These are phyloP conservation scores for Helicocarpus griseus DNA, from an alignment of 2,329 filamentous ascomycete species.

Conservation along the genomic window DNA sequence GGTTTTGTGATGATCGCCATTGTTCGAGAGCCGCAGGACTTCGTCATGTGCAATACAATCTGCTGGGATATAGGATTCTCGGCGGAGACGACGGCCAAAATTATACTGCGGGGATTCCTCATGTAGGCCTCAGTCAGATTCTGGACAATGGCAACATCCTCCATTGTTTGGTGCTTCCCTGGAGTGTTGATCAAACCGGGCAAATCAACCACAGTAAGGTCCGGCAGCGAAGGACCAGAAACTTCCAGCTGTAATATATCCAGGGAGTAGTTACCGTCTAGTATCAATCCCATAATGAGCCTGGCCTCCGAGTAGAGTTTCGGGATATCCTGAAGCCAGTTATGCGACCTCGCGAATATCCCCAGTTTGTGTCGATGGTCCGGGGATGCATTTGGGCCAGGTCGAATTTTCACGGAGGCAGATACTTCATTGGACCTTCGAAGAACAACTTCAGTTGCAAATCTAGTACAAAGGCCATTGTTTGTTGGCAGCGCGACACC, in stretches of 20 bases:
- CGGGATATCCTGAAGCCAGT: slow-evolving; percentile 17
- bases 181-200: slow-evolving; percentile 49
- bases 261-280: slow-evolving; percentile 21
- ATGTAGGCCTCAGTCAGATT: slow-evolving; percentile 36
- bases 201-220: slow-evolving; percentile 53
- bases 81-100: slow-evolving; percentile 38
- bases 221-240: slow-evolving; percentile 48
- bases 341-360: slow-evolving; percentile 13
- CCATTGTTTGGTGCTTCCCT: slow-evolving; percentile 44
- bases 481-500: slow-evolving; percentile 23
- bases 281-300: slow-evolving; percentile 15
- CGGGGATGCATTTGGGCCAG: slow-evolving; percentile 13
- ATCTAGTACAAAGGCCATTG: slow-evolving; percentile 46
- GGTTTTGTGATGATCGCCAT: slow-evolving; percentile 42
- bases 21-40: slow-evolving; percentile 24
- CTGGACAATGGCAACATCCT: slow-evolving; percentile 46
- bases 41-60: slow-evolving; percentile 28
- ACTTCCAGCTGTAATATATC: slow-evolving; percentile 51
- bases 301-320: slow-evolving; percentile 19
- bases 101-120: slow-evolving; percentile 33
- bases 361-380: slow-evolving; percentile 14
- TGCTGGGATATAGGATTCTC: slow-evolving; percentile 36
- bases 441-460: slow-evolving; percentile 51
- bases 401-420: slow-evolving; percentile 17
- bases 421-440: slow-evolving; percentile 20